These are phyloP conservation scores for Anthoceros angustus DNA, from an alignment of 225 moss, liverwort and hornwort species.

Conservation along the genomic window DNA sequence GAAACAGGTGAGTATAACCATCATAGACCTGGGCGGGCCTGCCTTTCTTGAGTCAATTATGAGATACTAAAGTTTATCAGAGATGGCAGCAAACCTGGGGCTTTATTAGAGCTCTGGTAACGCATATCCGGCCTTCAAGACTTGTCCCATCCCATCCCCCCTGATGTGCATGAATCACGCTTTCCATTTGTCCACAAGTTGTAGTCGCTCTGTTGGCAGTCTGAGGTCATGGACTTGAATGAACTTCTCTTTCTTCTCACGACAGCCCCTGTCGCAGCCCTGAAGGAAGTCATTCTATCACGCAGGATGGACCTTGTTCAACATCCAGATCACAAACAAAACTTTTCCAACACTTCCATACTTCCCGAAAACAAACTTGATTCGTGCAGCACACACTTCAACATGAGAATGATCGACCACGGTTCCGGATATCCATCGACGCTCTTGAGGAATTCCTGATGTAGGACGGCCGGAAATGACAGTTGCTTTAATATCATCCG, in stretches of 20 bases:
- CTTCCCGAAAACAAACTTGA: slow-evolving; percentile 17
- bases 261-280: not conserved
- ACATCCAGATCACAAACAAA: not conserved
- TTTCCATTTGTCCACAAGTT: not conserved
- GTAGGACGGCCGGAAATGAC: not conserved
- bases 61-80: not conserved
- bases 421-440: slow-evolving; percentile 25
- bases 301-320: too few species aligned
- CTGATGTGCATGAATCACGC: not conserved
- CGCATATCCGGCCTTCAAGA: not conserved
- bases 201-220: not conserved
- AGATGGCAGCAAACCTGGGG: not conserved
- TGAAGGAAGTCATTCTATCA: not conserved
- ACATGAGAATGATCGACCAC: slow-evolving; percentile 23
- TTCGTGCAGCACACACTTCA: slow-evolving; percentile 16
- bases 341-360: not conserved
- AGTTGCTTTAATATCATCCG: not conserved
- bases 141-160: not conserved
- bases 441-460: slow-evolving; percentile 8
- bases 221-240: not conserved
- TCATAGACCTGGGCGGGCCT: not conserved
- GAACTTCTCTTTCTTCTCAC: too few species aligned
- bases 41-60: too few species aligned
- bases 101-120: not conserved
- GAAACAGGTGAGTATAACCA: not conserved